Base-by-base conservation (phyloP, 441 rosid species). In the Populus tomentosa region DNA sequence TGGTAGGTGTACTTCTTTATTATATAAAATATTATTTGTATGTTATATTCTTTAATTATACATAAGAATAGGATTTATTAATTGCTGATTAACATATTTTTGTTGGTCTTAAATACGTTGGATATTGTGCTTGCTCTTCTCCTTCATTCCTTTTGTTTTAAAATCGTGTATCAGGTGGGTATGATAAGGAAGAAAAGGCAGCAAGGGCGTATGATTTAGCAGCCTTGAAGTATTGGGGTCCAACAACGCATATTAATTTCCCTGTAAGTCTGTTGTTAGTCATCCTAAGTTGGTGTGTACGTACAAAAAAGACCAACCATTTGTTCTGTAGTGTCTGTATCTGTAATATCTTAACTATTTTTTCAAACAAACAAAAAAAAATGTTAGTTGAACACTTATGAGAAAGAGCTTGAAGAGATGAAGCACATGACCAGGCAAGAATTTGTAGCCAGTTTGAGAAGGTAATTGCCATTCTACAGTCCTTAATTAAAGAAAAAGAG, bases 171-270 rank as follows among this genome's bases (percentile, higher is more conserved):
- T 78, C 14, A 94, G 98, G 98, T 77, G 98, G 98, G 67, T 95
- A 93, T 89, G 97, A 95, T 78, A 95, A 88, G 88, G 98, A 92
- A 89, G 96, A 92, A 63, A 95, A 90, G 84, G 98, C 98, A 76
- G 98, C 98, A 33, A 88, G 92, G 79, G 91, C 98, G 71, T 95
- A 95, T 89, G 98, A 93, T 88, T 84, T 95, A 72, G 98, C 98
- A 11, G 98, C 98, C 38, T 91, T 95, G 24, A 95, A 93, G 84
- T 93, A 95, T 79, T 95, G 98, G 98, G 98, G 98, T 72, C 89
- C 97, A 35, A 84, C 98, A 0, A 90, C 98, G 28, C 94, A 92
- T 67, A 95, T 90, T 59, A 95, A 95, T 83, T 95, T 95, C 53
- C 93, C 97, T 38, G 98, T 95, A 87, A 75, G 80, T 75, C 14